Conservation (phyloP, 352 stramenopile genomes). For the Plasmopara viticola region DNA sequence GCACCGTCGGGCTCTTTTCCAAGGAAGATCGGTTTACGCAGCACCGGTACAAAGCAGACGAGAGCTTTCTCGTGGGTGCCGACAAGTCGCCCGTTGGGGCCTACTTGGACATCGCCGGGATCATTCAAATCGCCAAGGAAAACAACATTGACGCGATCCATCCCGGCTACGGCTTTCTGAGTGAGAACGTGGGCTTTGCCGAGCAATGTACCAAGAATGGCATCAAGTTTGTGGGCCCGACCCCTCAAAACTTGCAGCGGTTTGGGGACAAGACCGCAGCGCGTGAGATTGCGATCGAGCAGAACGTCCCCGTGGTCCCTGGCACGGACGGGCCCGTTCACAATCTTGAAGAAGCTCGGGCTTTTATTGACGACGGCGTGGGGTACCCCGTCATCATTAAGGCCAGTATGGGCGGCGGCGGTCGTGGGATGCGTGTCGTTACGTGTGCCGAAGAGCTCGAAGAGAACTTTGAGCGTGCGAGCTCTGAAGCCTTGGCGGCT, state of each 20-base stretch:
- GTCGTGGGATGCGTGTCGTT: slow-evolving; percentile 95
- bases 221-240: slow-evolving; percentile 95
- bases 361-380: slow-evolving; percentile 87
- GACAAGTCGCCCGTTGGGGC: slow-evolving; percentile 90
- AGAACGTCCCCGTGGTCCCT: slow-evolving; percentile 84
- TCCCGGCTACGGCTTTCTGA: slow-evolving; percentile 97
- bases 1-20: slow-evolving; percentile 88
- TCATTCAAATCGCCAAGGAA: slow-evolving; percentile 90
- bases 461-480: slow-evolving; percentile 84
- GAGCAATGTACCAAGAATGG: slow-evolving; percentile 86
- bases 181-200: slow-evolving; percentile 94
- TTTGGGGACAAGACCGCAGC: slow-evolving; percentile 89
- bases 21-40: slow-evolving; percentile 94
- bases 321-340: slow-evolving; percentile 87
- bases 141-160: slow-evolving; percentile 94
- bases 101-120: slow-evolving; percentile 93
- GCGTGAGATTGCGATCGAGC: slow-evolving; percentile 84
- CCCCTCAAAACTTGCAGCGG: slow-evolving; percentile 85
- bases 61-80: slow-evolving; percentile 91
- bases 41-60: slow-evolving; percentile 96
- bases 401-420: slow-evolving; percentile 94
- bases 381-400: slow-evolving; percentile 98
- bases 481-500: slow-evolving; percentile 76
- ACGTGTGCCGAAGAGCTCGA: slow-evolving; percentile 74
- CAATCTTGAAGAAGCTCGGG: slow-evolving; percentile 81